These are phyloP conservation scores for Nemania abortiva DNA, from an alignment of 2,329 filamentous ascomycete genomes.

Conservation along the genomic window DNA sequence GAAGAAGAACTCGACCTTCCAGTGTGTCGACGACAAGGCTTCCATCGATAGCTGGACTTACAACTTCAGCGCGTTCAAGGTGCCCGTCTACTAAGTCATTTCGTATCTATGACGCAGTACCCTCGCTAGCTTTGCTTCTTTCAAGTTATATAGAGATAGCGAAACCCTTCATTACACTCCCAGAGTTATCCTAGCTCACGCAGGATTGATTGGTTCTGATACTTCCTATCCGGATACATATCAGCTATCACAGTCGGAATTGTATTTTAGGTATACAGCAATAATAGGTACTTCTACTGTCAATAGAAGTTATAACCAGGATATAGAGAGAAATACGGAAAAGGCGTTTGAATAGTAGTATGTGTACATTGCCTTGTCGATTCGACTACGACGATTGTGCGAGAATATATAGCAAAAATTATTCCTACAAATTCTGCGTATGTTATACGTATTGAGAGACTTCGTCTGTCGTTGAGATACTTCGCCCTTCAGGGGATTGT, in stretches of 20 bases:
- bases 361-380: too few species aligned
- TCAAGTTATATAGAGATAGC: background rate
- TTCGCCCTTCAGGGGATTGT: too few species aligned
- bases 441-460: too few species aligned
- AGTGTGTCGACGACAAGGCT: constrained; percentile 41
- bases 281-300: background rate
- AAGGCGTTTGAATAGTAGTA: too few species aligned
- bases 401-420: too few species aligned
- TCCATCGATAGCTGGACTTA: constrained; percentile 13
- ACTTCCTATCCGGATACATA: background rate
- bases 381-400: too few species aligned
- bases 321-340: background rate
- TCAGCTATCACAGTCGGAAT: background rate
- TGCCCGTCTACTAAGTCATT: constrained; percentile 6
- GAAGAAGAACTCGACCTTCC: constrained; percentile 43
- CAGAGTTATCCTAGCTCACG: background rate
- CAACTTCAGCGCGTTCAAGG: constrained; percentile 1
- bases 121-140: background rate
- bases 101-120: background rate
- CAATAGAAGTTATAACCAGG: background rate
- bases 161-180: background rate
- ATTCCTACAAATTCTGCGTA: too few species aligned
- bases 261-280: background rate
- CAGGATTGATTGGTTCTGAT: background rate
- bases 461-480: too few species aligned